Percentiles rank a stretch among this genome's conserved stretches.
These are phyloP conservation scores for Alloascoidea africana DNA, from an alignment of 805 yeast species.

Conservation along the genomic window DNA sequence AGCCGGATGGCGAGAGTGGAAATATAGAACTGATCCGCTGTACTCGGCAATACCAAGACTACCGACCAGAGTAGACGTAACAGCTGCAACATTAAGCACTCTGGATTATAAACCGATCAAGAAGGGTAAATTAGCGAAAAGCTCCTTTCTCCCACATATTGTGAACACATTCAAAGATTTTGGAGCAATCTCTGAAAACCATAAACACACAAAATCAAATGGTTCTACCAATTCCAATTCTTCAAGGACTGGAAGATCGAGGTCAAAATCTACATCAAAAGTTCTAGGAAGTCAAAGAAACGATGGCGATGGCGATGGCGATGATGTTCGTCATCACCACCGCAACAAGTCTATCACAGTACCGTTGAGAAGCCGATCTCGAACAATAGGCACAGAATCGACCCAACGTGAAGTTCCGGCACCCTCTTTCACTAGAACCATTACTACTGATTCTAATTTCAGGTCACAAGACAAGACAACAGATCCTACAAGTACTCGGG, in stretches of 20 bases:
- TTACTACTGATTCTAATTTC: no score
- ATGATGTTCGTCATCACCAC: no score
- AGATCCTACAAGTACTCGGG: no score
- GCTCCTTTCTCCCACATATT: not conserved
- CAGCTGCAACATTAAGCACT: not conserved
- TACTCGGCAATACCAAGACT: no score
- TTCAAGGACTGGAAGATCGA: not conserved
- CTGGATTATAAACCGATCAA: no score
- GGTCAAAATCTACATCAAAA: not conserved
- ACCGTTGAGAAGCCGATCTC: no score
- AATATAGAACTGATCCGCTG: slow-evolving; percentile 56
- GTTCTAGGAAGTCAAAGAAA: no score
- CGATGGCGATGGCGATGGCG: no score
- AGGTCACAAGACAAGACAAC: slow-evolving; percentile 9
- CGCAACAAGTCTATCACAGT: not conserved
- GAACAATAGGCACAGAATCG: no score
- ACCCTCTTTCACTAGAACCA: slow-evolving; percentile 1
- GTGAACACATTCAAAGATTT: not conserved
- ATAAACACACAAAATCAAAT: not conserved
- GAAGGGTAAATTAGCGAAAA: not conserved
- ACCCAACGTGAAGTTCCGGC: no score
- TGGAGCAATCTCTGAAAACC: no score
- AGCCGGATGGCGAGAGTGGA: slow-evolving; percentile 93
- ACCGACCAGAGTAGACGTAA: no score
- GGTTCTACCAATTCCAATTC: not conserved